Evolutionary conservation across 371 early-diverging fungal genomes (phyloP).

Genomic region (Phascolomyces articulosus): DNA sequence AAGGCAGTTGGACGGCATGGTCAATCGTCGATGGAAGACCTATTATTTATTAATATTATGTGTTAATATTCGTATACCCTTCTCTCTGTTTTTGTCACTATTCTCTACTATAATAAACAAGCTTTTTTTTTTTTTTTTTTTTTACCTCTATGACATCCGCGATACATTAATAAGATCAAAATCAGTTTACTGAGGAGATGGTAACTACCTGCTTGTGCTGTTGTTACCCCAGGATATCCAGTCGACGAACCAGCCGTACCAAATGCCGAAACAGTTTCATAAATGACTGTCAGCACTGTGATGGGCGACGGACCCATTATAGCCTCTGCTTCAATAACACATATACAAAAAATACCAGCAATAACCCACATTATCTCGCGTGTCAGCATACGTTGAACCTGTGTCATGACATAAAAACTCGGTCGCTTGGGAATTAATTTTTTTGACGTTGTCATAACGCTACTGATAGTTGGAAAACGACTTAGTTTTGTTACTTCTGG

Average conservation of each 20-base stretch:
- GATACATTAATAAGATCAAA: conserved; percentile 20
- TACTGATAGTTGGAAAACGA: conserved; percentile 10
- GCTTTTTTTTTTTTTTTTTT: not conserved
- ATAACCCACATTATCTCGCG: conserved; percentile 24
- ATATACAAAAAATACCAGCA: conserved; percentile 17
- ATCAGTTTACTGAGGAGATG: conserved; percentile 19
- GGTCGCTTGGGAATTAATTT: conserved; percentile 14
- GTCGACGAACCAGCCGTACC: conserved; percentile 20
- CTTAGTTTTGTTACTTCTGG: not conserved
- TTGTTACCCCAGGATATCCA: conserved; percentile 17
- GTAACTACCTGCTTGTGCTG: conserved; percentile 17
- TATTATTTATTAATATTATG: conserved; percentile 11
- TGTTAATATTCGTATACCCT: too few species aligned
- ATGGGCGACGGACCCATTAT: conserved; percentile 19
- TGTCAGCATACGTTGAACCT: conserved; percentile 23
- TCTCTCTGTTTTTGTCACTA: not conserved
- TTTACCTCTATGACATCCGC: conserved; percentile 28
- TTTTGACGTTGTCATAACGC: conserved; percentile 18
- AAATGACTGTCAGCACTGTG: conserved; percentile 21
- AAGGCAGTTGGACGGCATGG: conserved; percentile 49
- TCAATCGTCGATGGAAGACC: conserved; percentile 52
- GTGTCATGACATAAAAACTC: conserved; percentile 25
- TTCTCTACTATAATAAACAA: not conserved
- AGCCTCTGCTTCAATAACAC: conserved; percentile 14
- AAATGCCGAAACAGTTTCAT: conserved; percentile 28